Evolutionary conservation across 768 basidiomycete genomes (phyloP).

Genomic region (Suillus subaureus): DNA sequence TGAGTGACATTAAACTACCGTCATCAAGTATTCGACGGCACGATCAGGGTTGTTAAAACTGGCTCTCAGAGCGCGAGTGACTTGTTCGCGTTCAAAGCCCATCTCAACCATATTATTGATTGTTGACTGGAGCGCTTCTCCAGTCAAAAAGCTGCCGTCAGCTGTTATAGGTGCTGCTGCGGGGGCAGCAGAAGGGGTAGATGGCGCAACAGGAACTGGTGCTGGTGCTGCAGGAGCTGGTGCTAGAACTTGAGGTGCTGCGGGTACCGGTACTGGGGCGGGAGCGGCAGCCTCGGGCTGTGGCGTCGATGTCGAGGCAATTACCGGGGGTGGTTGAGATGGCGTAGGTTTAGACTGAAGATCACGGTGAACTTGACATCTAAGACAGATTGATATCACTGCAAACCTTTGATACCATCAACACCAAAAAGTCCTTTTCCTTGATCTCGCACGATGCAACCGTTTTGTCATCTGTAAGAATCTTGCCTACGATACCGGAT

Average conservation of each 20-base stretch:
- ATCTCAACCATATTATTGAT: constrained; percentile 89
- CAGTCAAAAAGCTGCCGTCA: constrained; percentile 72
- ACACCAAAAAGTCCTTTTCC: constrained; percentile 99
- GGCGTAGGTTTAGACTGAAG: constrained; percentile 59
- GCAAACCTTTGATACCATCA: constrained; percentile 95
- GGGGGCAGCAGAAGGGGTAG: constrained; percentile 32
- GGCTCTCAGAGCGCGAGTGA: constrained; percentile 83
- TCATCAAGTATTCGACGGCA: constrained; percentile 98
- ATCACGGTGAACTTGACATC: constrained; percentile 11
- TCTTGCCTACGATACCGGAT: constrained; percentile 66
- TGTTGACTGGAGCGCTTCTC: constrained; percentile 71
- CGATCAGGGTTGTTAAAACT: constrained; percentile 98
- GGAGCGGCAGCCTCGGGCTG: constrained; percentile 29
- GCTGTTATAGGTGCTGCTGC: constrained; percentile 40
- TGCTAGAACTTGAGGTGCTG: constrained; percentile 33
- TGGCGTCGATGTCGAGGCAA: constrained; percentile 38
- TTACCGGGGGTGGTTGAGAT: constrained; percentile 31
- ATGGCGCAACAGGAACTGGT: constrained; percentile 33
- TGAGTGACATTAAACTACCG: constrained; percentile 48
- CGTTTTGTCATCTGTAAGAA: constrained; percentile 85
- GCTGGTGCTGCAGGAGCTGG: constrained; percentile 35
- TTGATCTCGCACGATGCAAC: constrained; percentile 89
- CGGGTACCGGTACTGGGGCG: constrained; percentile 19
- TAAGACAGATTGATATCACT: background rate
- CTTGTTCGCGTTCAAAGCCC: constrained; percentile 89